phyloP scores from a whole-genome alignment of 441 rosid species.

The Populus trichocarpa region DNA sequence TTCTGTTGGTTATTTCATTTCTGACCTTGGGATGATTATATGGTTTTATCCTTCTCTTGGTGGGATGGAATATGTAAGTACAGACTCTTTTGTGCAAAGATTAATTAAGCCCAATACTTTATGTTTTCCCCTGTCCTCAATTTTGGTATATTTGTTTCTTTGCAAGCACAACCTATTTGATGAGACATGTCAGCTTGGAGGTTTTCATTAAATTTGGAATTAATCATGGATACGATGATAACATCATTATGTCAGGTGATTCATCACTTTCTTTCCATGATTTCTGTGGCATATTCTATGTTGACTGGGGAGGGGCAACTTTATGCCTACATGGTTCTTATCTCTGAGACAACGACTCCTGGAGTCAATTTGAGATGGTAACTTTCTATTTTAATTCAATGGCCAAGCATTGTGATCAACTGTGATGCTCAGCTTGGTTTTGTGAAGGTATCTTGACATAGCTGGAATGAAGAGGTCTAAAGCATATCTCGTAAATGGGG shows the following conservation, averaged over 20 bases:
- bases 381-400: background rate
- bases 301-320: slow-evolving; percentile 41
- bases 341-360: slow-evolving; percentile 47
- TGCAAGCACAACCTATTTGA: background rate
- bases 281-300: slow-evolving; percentile 39
- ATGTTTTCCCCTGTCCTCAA: background rate
- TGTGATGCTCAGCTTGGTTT: background rate
- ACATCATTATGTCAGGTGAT: slow-evolving; percentile 31
- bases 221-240: background rate
- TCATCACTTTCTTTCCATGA: slow-evolving; percentile 40
- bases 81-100: background rate
- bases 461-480: slow-evolving; percentile 57
- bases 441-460: slow-evolving; percentile 42
- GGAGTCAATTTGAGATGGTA: slow-evolving; percentile 51
- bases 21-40: slow-evolving; percentile 44
- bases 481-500: slow-evolving; percentile 51
- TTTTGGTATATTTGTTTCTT: background rate
- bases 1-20: slow-evolving; percentile 47
- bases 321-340: slow-evolving; percentile 39
- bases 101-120: background rate
- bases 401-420: background rate
- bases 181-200: background rate
- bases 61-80: slow-evolving; percentile 45
- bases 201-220: background rate
- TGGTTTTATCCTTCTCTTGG: slow-evolving; percentile 50